Evolutionary conservation across 1,284 basidiomycete genomes (phyloP).

Genomic region (Microbotryum intermedium): DNA sequence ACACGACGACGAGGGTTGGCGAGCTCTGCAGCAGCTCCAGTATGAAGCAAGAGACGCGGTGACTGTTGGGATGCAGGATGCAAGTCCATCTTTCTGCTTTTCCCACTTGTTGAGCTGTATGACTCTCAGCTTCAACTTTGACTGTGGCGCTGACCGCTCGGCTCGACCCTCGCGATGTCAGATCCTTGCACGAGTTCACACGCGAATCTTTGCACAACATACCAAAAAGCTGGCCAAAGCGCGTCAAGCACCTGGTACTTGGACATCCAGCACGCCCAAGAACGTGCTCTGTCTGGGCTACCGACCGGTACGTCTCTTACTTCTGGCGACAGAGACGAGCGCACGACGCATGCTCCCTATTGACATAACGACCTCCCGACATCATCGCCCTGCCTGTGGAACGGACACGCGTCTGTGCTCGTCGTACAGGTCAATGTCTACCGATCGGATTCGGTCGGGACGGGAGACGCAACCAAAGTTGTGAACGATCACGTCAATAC

Average conservation of each 20-base stretch:
- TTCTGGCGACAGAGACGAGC: too few species aligned
- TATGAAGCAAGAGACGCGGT: neutral
- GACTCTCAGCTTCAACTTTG: too few species aligned
- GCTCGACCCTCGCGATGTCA: neutral
- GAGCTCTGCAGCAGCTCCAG: neutral
- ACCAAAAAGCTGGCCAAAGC: neutral
- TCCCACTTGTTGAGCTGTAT: neutral
- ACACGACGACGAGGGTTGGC: neutral
- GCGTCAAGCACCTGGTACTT: neutral
- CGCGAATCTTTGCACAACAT: slow-evolving; percentile 14
- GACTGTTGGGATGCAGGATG: slow-evolving; percentile 15
- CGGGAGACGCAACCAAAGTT: slow-evolving; percentile 38
- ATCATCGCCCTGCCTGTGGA: slow-evolving; percentile 4
- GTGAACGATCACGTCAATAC: slow-evolving; percentile 64
- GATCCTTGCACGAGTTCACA: slow-evolving; percentile 19
- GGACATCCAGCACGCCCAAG: slow-evolving; percentile 16
- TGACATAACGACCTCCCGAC: neutral
- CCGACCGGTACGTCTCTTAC: slow-evolving; percentile 46
- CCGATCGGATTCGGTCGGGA: neutral
- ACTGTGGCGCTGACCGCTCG: neutral
- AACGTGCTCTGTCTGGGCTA: slow-evolving; percentile 62
- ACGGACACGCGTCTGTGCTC: neutral
- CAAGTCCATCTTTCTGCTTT: neutral
- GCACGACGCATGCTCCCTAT: neutral
- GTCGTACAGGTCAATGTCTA: neutral